Percentiles rank a stretch among this genome's conserved stretches.
These are phyloP conservation scores for Tripidium arundinaceum DNA, from an alignment of 202 grass and related monocot species.

Conservation along the genomic window DNA sequence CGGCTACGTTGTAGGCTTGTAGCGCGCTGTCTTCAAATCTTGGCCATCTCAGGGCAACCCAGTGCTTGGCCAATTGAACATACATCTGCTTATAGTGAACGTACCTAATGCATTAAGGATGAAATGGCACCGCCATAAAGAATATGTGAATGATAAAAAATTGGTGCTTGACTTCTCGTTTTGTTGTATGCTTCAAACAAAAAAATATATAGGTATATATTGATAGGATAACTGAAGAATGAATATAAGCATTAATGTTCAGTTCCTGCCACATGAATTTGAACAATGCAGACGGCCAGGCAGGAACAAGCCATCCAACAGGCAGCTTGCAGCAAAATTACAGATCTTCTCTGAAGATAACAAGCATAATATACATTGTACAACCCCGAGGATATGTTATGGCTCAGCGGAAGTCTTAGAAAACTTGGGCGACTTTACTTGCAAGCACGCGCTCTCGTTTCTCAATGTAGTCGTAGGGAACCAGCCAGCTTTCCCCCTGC, in stretches of 20 bases:
- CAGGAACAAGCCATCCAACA: slow-evolving; percentile 2
- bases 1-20: background rate
- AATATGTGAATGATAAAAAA: background rate
- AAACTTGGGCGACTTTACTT: slow-evolving; percentile 81
- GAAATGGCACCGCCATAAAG: background rate
- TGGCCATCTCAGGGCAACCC: background rate
- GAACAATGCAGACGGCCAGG: slow-evolving; percentile 11
- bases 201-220: slow-evolving; percentile 2
- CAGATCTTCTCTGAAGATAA: slow-evolving; percentile 25
- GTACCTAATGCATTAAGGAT: background rate
- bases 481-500: slow-evolving; percentile 93
- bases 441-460: slow-evolving; percentile 87
- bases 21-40: background rate
- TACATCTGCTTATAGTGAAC: background rate
- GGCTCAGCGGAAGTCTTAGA: slow-evolving; percentile 43
- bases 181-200: background rate
- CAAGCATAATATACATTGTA: slow-evolving; percentile 31
- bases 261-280: slow-evolving; percentile 7
- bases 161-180: background rate
- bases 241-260: slow-evolving; percentile 11
- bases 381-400: slow-evolving; percentile 2
- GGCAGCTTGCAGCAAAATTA: slow-evolving; percentile 22
- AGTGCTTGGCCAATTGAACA: background rate
- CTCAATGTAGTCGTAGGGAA: slow-evolving; percentile 80
- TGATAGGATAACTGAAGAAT: slow-evolving; percentile 5